Evolutionary conservation across 176 grass and related monocot genomes (phyloP), one percentile per base, ranked within the genome.

Genomic region (Poa pratensis): DNA sequence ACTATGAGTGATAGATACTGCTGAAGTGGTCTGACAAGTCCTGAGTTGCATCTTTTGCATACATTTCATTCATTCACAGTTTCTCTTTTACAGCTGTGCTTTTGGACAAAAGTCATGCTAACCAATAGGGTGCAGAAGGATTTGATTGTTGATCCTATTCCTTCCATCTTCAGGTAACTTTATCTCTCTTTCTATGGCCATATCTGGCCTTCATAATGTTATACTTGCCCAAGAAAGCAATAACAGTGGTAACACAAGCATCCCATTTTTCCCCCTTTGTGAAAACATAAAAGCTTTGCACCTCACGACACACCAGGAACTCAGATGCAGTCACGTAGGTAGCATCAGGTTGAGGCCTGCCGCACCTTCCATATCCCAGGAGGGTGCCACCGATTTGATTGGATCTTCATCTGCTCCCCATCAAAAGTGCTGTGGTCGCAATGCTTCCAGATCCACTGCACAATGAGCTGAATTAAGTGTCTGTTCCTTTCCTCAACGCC

Each of bases 81-180:
- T 75, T 45, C 13, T 53, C 50, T 22, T 83, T 24, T 75, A 27
- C 39, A 76, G 70, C 20, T 75, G 22, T 46, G 26, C n/a, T 45
- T 55, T 62, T 63, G 39, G 50, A 58, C 63, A 82, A 37, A 72
- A 80, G 39, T 34, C 39, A 23, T 74, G 26, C 42, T 24, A 20
- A n/a, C 68, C 68, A 86, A 26, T 26, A 73, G 24, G 40, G 24
- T 69, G 17, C 22, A 34, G 50, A 30, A 39, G 20, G 54, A 19
- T 17, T 58, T 16, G 24, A 82, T 69, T 77, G 49, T 20, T 64
- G 78, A 60, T 82, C 52, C 60, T 70, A 32, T 18, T 77, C 63
- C 71, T 83, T 46, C 16, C 52, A 82, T 82, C 13, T 82, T 37
- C 72, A 77, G 60, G 19, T 61, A 82, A 54, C 49, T 58, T 82